Conservation (phyloP, 2,329 filamentous ascomycete species). For the Diaporthe nobilis region DNA sequence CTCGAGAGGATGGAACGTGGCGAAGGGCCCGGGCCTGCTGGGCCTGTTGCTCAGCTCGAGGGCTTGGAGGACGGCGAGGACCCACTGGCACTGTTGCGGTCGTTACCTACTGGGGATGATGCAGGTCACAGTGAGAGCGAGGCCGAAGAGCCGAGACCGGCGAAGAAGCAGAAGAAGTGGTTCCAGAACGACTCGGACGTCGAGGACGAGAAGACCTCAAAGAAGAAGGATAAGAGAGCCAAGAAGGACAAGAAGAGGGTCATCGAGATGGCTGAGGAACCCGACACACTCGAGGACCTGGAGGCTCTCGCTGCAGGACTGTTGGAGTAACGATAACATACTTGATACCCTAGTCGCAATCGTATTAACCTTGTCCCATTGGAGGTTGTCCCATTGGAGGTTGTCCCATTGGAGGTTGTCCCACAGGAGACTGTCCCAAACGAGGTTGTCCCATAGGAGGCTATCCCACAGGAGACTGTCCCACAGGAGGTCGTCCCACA, state of each 20-base stretch:
- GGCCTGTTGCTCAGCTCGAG: constrained; percentile 49
- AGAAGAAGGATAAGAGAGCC: constrained; percentile 60
- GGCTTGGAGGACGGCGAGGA: constrained; percentile 60
- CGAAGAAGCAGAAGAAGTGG: constrained; percentile 82
- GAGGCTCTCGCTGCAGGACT: constrained; percentile 83
- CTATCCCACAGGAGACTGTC: not conserved
- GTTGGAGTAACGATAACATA: constrained; percentile 62
- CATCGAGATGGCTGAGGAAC: constrained; percentile 75
- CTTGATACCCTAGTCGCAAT: constrained; percentile 28
- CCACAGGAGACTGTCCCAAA: not conserved
- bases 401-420: not conserved
- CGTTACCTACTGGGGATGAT: constrained; percentile 61
- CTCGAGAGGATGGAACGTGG: constrained; percentile 70
- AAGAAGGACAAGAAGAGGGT: constrained; percentile 55
- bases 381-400: not conserved
- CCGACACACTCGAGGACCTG: constrained; percentile 84
- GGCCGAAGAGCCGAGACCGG: constrained; percentile 63
- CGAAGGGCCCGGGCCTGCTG: constrained; percentile 50
- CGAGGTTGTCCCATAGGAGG: not conserved
- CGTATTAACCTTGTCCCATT: not conserved
- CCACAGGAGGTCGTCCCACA: not conserved
- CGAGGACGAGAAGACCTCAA: constrained; percentile 59
- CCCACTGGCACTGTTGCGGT: constrained; percentile 70
- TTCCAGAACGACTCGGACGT: constrained; percentile 77
- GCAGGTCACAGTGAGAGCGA: constrained; percentile 48